Percentiles rank a stretch among this genome's conserved stretches.
These are phyloP conservation scores for Thinopyrum elongatum DNA, from an alignment of 176 grass and related monocot genomes.

Conservation along the genomic window DNA sequence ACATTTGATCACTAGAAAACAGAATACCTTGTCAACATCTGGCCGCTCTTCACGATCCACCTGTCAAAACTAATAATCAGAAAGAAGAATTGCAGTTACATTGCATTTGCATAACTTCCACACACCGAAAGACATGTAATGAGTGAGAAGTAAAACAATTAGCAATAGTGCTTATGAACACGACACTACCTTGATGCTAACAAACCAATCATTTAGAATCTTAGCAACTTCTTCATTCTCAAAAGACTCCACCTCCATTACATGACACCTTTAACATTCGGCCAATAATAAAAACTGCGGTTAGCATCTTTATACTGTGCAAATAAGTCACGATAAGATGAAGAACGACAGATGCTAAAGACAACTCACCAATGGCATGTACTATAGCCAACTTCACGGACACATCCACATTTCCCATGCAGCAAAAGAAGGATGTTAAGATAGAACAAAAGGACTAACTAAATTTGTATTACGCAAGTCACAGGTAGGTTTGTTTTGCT, in stretches of 20 bases:
- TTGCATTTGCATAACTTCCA: conserved; percentile 1
- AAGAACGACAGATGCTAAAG: background rate
- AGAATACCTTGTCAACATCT: conserved; percentile 95
- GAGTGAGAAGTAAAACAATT: background rate
- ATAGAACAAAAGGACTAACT: background rate
- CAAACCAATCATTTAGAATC: conserved; percentile 90
- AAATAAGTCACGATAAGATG: background rate
- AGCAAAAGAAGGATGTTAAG: conserved; percentile 14
- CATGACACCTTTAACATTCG: conserved; percentile 73
- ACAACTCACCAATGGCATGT: conserved; percentile 87
- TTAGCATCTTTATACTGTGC: background rate
- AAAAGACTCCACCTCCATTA: conserved; percentile 97
- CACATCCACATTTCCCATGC: conserved; percentile 9
- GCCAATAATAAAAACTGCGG: background rate
- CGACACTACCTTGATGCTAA: conserved; percentile 86
- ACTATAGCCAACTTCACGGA: conserved; percentile 85
- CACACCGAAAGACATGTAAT: background rate
- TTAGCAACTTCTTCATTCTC: conserved; percentile 88
- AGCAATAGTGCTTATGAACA: background rate
- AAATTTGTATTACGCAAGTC: background rate
- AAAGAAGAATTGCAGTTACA: conserved; percentile 31
- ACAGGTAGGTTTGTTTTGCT: background rate
- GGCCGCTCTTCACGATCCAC: conserved; percentile 93
- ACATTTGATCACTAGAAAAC: background rate
- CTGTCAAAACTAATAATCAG: conserved; percentile 74